Evolutionary conservation across 805 yeast genomes (phyloP), one percentile per base, ranked within the genome.

Genomic region (Ogataea glucozyma): DNA sequence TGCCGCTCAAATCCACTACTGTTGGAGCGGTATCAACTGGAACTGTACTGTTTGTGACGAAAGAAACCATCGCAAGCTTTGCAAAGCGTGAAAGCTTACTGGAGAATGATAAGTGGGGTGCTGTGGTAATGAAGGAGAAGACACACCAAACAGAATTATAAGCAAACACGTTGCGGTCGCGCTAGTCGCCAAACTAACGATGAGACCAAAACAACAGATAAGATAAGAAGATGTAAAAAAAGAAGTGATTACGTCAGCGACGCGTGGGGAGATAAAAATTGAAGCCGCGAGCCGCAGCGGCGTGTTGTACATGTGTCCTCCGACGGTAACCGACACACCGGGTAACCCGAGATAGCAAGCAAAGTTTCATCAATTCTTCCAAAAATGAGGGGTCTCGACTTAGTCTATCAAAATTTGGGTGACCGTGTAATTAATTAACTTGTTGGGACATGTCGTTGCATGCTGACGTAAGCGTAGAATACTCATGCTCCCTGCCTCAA

Each of bases 1-100:
- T 22, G n/a, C 34, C 27, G 21, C 34, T 31, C n/a, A 31, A 20
- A 26, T 32, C 44, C 22, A 41, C 47, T 41, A 39, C 47, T 13
- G 30, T 34, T 5, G 37, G 33, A 8, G 41, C 20, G n/a, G 29
- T 18, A 13, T 23, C 23, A 17, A 31, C 19, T 20, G 22, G 19
- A n/a, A 26, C 10, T 7, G 35, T 22, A 18, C 21, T 38, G 26
- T 24, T 24, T 23, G 17, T 16, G 17, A 23, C 24, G 21, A 22
- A 23, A 5, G 34, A 31, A 31, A n/a, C 38, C 43, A 32, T 31
- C 22, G 27, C 29, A 14, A 14, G 38, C 16, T 11, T 23, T 24
- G 38, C 38, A 34, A 34, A 14, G 14, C 14, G 16, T n/a, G 21
- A 17, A 23, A 10, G 14, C 16, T 14, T 13, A n/a, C n/a, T n/a